Base-by-base conservation (phyloP, 306 rosid species). In the Glycine soja region DNA sequence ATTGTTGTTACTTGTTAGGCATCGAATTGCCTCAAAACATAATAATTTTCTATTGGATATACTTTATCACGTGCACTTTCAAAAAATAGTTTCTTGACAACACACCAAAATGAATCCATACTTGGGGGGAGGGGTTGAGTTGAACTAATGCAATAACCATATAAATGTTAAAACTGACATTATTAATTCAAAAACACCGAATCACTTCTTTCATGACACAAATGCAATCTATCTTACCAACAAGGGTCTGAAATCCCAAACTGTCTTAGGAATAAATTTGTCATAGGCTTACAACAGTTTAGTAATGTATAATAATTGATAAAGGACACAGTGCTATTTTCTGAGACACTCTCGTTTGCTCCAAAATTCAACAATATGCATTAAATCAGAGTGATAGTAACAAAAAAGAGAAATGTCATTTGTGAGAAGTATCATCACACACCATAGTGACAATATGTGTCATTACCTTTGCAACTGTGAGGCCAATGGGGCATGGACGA, bases 401-500 rank as follows among this genome's bases (percentile, higher is more conserved):
- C 11, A 43, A 75, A 69, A 75, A 61, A 32, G 48, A 72, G 42
- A 62, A 4, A 32, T 62, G 68, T 62, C 68, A 62, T 62, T 62
- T 6, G 30, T 30, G 32, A 45, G 30, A 83, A 79, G 75, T 8
- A 34, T 32, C 12, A 36, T 78, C 63, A n/a, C 58, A 24, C 15
- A 66, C 18, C 58, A 24, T 13, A 70, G 45, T 48, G 46, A 75
- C 46, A 79, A 72, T 42, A 68, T 38, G 43, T 38, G 82, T 24
- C 30, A 24, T 75, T 82, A 91, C 99, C 97, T 89, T 95, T 6
- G 98, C 97, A 86, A 95, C 92, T 13, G 98, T 90, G 75, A 93
- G 94, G 80, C 99, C 99, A 82, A 95, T 93, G 83, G 99, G 99
- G 81, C 97, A 95, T 16, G 95, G 95, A 72, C 99, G 91, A 78